Conservation (phyloP, 768 basidiomycete genomes). For the Naganishia randhawae region DNA sequence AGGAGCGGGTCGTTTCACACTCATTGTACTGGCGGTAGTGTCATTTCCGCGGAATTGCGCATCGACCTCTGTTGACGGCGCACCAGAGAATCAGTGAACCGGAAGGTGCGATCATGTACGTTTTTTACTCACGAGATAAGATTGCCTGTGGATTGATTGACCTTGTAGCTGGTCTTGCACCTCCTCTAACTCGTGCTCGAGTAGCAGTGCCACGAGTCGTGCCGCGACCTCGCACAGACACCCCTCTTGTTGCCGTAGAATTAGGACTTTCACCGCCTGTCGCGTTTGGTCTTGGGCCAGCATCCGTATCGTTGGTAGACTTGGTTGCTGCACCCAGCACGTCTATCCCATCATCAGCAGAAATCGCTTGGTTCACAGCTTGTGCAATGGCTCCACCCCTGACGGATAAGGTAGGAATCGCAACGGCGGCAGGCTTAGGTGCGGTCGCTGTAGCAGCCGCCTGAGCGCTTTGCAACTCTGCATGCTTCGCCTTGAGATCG, state of each 20-base stretch:
- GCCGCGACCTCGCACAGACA: slow-evolving; percentile 18
- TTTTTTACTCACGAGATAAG: slow-evolving; percentile 1
- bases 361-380: not conserved
- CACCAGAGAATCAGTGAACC: too few species aligned
- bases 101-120: not conserved
- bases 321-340: not conserved
- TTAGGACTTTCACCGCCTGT: not conserved
- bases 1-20: slow-evolving; percentile 16
- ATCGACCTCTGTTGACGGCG: not conserved
- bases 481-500: slow-evolving; percentile 9
- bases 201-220: slow-evolving; percentile 1
- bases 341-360: slow-evolving; percentile 1
- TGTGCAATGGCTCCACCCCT: slow-evolving; percentile 1
- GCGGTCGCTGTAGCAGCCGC: not conserved
- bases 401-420: slow-evolving; percentile 8
- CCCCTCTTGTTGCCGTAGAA: not conserved
- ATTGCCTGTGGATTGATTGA: slow-evolving; percentile 4
- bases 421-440: not conserved
- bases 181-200: slow-evolving; percentile 7
- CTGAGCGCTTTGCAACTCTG: not conserved
- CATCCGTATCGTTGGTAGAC: not conserved
- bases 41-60: slow-evolving; percentile 19
- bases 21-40: not conserved
- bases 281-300: not conserved
- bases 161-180: not conserved